Percentiles rank a stretch among this genome's conserved stretches.
These are phyloP conservation scores for Hypoxylon sp. DNA, from an alignment of 2,329 filamentous ascomycete genomes.

Conservation along the genomic window DNA sequence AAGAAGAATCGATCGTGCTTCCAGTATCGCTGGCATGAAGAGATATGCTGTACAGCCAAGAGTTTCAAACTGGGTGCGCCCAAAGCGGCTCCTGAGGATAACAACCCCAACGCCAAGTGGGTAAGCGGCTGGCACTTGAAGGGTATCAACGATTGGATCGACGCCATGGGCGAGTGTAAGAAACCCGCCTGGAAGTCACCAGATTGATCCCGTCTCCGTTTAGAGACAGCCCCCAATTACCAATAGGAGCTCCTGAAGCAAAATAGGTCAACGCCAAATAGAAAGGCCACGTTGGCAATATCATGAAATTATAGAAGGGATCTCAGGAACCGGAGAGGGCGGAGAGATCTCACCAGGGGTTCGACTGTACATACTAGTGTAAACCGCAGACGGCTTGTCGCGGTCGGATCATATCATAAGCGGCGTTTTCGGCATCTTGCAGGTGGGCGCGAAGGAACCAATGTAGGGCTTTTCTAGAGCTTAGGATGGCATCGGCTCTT, in stretches of 20 bases:
- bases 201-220: conserved; percentile 36
- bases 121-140: conserved; percentile 63
- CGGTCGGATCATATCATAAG: conserved; percentile 22
- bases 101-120: conserved; percentile 55
- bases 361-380: conserved; percentile 23
- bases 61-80: conserved; percentile 63
- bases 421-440: conserved; percentile 35
- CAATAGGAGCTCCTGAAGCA: not conserved
- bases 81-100: conserved; percentile 51
- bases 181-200: conserved; percentile 59
- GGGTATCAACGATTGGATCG: conserved; percentile 65
- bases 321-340: conserved; percentile 12
- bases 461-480: conserved; percentile 18
- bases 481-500: conserved; percentile 27
- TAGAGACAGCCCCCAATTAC: not conserved
- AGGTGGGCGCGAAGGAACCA: conserved; percentile 8
- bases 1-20: conserved; percentile 59
- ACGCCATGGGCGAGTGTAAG: conserved; percentile 61
- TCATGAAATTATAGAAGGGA: conserved; percentile 14
- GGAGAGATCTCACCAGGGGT: not conserved
- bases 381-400: conserved; percentile 13
- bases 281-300: conserved; percentile 8
- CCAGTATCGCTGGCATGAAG: conserved; percentile 63
- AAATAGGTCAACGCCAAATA: conserved; percentile 7
- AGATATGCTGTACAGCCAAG: conserved; percentile 60